Percentiles rank a stretch among this genome's conserved stretches.
Conservation (phyloP, 148 eudicot genomes). For the Spergularia bocconei region DNA sequence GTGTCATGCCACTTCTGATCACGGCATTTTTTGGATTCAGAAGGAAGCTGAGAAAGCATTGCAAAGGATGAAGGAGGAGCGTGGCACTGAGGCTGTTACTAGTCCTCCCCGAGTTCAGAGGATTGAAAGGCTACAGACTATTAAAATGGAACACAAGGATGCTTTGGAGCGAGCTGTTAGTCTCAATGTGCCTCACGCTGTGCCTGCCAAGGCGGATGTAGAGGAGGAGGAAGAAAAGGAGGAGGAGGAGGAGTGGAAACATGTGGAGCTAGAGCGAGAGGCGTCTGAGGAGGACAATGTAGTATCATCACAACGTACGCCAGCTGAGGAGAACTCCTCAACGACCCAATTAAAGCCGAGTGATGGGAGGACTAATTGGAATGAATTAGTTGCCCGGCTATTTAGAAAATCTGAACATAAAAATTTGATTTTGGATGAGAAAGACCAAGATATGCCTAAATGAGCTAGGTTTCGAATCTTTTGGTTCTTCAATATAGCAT, state of each 20-base stretch:
- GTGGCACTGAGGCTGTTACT: conserved; percentile 33
- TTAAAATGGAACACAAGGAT: conserved; percentile 80
- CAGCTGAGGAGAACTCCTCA: conserved; percentile 11
- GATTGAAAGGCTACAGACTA: conserved; percentile 58
- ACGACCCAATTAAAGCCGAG: conserved; percentile 14
- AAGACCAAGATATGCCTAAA: conserved; percentile 14
- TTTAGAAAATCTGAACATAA: conserved; percentile 40
- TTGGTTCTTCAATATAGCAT: neutral
- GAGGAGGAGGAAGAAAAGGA: neutral
- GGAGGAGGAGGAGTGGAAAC: conserved; percentile 29
- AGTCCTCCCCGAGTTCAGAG: conserved; percentile 65
- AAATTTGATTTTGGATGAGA: conserved; percentile 25
- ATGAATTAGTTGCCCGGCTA: conserved; percentile 56
- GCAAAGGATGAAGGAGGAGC: conserved; percentile 40
- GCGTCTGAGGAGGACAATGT: conserved; percentile 11
- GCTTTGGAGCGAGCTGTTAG: conserved; percentile 84
- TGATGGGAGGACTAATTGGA: conserved; percentile 51
- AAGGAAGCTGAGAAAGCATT: conserved; percentile 74
- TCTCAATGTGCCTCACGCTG: conserved; percentile 83
- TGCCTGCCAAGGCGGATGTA: conserved; percentile 9
- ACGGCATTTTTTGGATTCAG: conserved; percentile 81
- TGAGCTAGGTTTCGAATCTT: neutral
- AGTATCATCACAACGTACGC: conserved; percentile 19
- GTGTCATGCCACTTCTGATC: conserved; percentile 86
- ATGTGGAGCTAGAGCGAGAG: neutral